phyloP scores from a whole-genome alignment of 2,329 filamentous ascomycete species.

The Fusarium anthophilum region DNA sequence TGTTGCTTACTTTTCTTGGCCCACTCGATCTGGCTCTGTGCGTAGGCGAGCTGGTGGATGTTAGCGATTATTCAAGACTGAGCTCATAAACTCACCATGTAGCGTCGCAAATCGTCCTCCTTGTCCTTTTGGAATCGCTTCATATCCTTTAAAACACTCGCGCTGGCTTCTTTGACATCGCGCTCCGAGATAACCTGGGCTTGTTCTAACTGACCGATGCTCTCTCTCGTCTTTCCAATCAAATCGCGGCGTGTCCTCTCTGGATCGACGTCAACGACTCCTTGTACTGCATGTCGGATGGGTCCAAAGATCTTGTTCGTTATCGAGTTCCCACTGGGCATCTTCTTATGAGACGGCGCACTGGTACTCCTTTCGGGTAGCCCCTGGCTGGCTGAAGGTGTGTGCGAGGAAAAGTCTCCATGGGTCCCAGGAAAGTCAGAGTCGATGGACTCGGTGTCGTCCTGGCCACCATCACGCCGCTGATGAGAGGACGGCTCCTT shows the following conservation, averaged over 20 bases:
- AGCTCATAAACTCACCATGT: slow-evolving; percentile 78
- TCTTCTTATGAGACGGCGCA: slow-evolving; percentile 73
- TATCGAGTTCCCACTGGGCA: slow-evolving; percentile 86
- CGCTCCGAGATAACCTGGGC: slow-evolving; percentile 87
- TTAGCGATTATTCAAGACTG: slow-evolving; percentile 28
- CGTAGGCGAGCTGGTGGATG: slow-evolving; percentile 79
- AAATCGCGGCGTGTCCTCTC: slow-evolving; percentile 91
- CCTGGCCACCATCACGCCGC: slow-evolving; percentile 66
- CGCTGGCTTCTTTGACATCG: slow-evolving; percentile 92
- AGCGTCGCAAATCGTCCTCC: slow-evolving; percentile 90
- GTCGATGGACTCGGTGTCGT: slow-evolving; percentile 91
- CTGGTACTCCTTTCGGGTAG: slow-evolving; percentile 64
- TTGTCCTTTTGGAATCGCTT: slow-evolving; percentile 95
- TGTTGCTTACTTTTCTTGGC: slow-evolving; percentile 88
- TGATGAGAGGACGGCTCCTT: slow-evolving; percentile 61
- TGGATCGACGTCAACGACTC: slow-evolving; percentile 94
- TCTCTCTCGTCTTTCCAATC: slow-evolving; percentile 95
- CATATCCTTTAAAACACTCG: slow-evolving; percentile 87
- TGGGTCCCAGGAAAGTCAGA: slow-evolving; percentile 95
- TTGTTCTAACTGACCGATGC: slow-evolving; percentile 85
- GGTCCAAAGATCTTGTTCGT: slow-evolving; percentile 94
- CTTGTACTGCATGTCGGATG: slow-evolving; percentile 93
- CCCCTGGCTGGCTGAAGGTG: slow-evolving; percentile 79
- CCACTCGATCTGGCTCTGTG: slow-evolving; percentile 93
- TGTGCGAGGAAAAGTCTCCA: slow-evolving; percentile 70